Base-by-base conservation (phyloP, 352 stramenopile species). In the Sclerospora graminicola region DNA sequence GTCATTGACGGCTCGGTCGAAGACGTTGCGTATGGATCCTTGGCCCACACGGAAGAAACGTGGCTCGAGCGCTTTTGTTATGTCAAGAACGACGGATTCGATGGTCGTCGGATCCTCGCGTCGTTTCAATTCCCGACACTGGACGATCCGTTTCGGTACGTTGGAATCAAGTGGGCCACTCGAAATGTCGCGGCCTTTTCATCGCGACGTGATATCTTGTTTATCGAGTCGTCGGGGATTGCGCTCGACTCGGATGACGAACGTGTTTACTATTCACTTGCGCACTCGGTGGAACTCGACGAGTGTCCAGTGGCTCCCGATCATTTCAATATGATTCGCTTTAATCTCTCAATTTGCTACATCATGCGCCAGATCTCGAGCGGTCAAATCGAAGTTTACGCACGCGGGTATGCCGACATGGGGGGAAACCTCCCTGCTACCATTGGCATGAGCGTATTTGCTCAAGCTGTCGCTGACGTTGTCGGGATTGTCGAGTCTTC, bases 291-390 rank as follows among this genome's bases (percentile, higher is more conserved):
- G 4, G 62, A 67, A 19, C 32, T 77, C 20, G 45, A 58, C 20
- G 57, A 67, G 13, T 56, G 48, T 15, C 61, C 61, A 0, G 13
- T 41, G 10, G 44, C 59, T 2, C 40, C 55, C 0, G 53, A 57
- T 18, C 57, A 38, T 26, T 47, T 54, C 30, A 58, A 76, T 38
- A 53, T 77, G 15, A 58, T 73, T 6, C 69, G 69, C 13, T 36
- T 60, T 2, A 73, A 63, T 15, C 48, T 76, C 28, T 78, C 66
- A 1, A 67, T 69, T 32, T 82, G 69, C 54, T 70, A 68, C 49
- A 73, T 76, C 29, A 62, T 64, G 41, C 54, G 67, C 2, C 63
- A 78, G 39, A 39, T 58, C 9, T 45, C 59, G 14, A 43, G 63
- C 7, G 41, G 52, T 19, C 57, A 59, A 32, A 68, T 78, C 21